Percentiles rank a stretch among this genome's conserved stretches.
These are phyloP conservation scores for Excoecaria cochinchinensis DNA, from an alignment of 345 rosid genomes.

Conservation along the genomic window DNA sequence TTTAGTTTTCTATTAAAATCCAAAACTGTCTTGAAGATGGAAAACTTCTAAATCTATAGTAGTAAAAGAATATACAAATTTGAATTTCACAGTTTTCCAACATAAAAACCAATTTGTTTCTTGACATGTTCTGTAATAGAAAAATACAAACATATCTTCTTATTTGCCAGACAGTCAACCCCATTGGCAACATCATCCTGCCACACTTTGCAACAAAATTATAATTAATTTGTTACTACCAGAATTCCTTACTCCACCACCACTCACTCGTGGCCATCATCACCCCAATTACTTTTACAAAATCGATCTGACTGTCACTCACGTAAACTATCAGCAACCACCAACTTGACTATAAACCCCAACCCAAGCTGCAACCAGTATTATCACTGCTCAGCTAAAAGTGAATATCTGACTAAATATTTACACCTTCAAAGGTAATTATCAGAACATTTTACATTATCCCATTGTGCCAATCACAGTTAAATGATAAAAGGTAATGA, in stretches of 20 bases:
- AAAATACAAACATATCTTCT: neutral
- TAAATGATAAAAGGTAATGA: neutral
- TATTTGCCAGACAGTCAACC: neutral
- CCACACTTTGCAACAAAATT: neutral
- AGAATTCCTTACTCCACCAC: neutral
- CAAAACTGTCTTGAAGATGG: neutral
- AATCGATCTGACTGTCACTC: neutral
- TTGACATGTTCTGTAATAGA: neutral
- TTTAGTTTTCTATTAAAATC: neutral
- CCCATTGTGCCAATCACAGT: neutral
- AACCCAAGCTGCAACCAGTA: neutral
- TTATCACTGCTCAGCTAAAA: neutral
- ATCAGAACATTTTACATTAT: neutral
- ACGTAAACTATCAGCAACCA: neutral
- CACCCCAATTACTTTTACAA: neutral
- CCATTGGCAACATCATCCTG: neutral
- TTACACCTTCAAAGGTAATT: neutral
- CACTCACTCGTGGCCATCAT: neutral
- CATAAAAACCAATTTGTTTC: neutral
- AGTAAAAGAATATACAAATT: neutral
- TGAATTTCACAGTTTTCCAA: neutral
- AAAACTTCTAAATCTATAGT: neutral
- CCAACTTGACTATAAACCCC: neutral
- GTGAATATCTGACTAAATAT: neutral
- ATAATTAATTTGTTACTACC: neutral